Base-by-base conservation (phyloP, 2,329 filamentous ascomycete species). In the Xylariaceae sp. region DNA sequence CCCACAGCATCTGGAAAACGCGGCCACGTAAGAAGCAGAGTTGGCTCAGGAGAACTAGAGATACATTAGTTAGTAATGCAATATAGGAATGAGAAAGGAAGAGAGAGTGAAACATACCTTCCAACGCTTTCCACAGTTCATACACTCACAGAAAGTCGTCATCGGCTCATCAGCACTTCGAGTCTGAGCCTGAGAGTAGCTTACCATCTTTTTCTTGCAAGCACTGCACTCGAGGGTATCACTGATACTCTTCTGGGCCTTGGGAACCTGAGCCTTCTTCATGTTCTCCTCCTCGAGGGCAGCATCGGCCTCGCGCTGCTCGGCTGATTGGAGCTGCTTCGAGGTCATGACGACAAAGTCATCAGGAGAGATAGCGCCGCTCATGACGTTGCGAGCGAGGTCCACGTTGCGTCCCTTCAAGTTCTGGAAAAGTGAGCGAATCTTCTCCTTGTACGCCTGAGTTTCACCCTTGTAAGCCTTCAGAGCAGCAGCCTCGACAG, bases 171-270 rank as follows among this genome's bases (percentile, higher is more conserved):
- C 94, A 66, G 94, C 94, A 78, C 86, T 89, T 65, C 94, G 84
- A 13, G 94, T 99, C 80, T 99, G 94, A 3, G 94, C 94, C 77
- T 99, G 94, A 53, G 86, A 91, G 76, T 99, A 99, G 75, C 88
- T 92, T 72, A 97, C 94, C 80, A 91, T 92, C 80, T 89, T 92
- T 82, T 96, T 83, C 69, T 89, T 89, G 77, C 94, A 99, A 75
- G 92, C 92, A 71, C 91, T 85, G 77, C 94, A 99, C 76, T 90
- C 88, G 70, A 97, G 82, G 59, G 88, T 90, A 72, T 89, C 88
- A 73, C 88, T 92, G 77, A 97, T 91, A 72, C 88, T 92, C 82
- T 92, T 94, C 76, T 96, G 88, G 15, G 86, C 89, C 80, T 92
- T 89, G 59, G 93, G 90, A 9, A 96, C 92, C 86, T 97, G 95